Evolutionary conservation across 129 eudicot genomes (phyloP), one percentile per base, ranked within the genome.

Genomic region (Rutidosis leptorrhynchoides): DNA sequence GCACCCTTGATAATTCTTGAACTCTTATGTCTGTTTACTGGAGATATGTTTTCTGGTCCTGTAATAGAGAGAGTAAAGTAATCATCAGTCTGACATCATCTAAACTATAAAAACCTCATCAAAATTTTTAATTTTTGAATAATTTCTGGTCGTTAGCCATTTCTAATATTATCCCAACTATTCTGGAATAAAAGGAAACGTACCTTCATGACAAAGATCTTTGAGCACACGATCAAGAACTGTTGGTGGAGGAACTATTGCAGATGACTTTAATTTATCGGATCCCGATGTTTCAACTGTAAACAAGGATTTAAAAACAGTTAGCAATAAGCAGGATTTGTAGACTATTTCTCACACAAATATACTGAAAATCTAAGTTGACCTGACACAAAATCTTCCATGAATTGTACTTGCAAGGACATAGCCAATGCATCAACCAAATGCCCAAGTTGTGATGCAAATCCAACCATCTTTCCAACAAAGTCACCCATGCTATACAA

Each of bases 191-290:
- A 43, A 29, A 35, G 37, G 30, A 60, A 61, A 70, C 72, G 61
- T 71, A 86, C 98, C 98, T 7, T 83, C 86, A 43, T 81, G 90
- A 82, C 88, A 93, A 57, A 93, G 95, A 75, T 93, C 96, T 79
- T 88, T 93, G 12, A 93, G 90, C 53, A 93, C 96, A 62, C 98
- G 96, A 72, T 88, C 98, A 82, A 93, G 95, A 78, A 89, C 98
- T 19, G 95, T 88, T 16, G 96, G 98, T 27, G 96, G 96, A 62
- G 98, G 96, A 64, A 88, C 73, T 30, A 87, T 83, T 20, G 95
- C 91, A 45, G 92, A 74, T 52, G 95, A 82, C 85, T 80, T 93
- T 65, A 84, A 46, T 49, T 69, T 79, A 37, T 93, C 92, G 29
- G 96, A 77, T 80, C 83, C 89, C 15, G 85, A 71, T 62, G 73